phyloP scores from a whole-genome alignment of 352 stramenopile genomes.

The Phytopythium mirpurense region DNA sequence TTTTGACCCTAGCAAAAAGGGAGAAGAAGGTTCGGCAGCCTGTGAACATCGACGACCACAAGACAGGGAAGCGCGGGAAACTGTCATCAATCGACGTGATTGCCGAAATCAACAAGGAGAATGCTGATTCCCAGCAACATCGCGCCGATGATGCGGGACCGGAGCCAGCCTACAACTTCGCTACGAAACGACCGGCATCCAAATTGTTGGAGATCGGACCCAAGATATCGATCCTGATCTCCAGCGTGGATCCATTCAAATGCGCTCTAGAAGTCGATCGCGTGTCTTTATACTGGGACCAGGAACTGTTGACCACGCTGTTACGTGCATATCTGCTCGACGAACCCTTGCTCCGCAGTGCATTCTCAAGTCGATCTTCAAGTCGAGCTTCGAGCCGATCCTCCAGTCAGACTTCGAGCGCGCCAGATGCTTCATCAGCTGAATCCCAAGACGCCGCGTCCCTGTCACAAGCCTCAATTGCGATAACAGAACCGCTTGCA shows the following conservation, averaged over 20 bases:
- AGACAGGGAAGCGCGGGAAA: slow-evolving; percentile 24
- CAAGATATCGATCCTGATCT: slow-evolving; percentile 48
- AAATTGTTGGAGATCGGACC: slow-evolving; percentile 58
- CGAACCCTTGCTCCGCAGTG: slow-evolving; percentile 16
- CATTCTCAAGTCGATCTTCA: slow-evolving; percentile 13
- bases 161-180: slow-evolving; percentile 36
- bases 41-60: neutral
- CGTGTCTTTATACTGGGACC: slow-evolving; percentile 64
- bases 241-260: slow-evolving; percentile 46
- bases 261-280: slow-evolving; percentile 44
- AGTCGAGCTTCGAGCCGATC: slow-evolving; percentile 12
- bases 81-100: slow-evolving; percentile 27
- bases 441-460: neutral
- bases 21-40: slow-evolving; percentile 7
- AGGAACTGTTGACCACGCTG: slow-evolving; percentile 54
- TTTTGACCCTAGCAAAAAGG: slow-evolving; percentile 40
- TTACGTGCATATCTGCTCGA: slow-evolving; percentile 50
- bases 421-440: neutral
- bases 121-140: neutral
- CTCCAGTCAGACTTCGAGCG: slow-evolving; percentile 10
- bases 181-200: slow-evolving; percentile 27
- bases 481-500: neutral
- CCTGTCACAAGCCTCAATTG: slow-evolving; percentile 13
- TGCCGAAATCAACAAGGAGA: slow-evolving; percentile 26
- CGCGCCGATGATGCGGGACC: slow-evolving; percentile 12